Evolutionary conservation across 2,329 filamentous ascomycete species (phyloP), one percentile per base, ranked within the genome.

Genomic region (Cytospora chrysosperma): DNA sequence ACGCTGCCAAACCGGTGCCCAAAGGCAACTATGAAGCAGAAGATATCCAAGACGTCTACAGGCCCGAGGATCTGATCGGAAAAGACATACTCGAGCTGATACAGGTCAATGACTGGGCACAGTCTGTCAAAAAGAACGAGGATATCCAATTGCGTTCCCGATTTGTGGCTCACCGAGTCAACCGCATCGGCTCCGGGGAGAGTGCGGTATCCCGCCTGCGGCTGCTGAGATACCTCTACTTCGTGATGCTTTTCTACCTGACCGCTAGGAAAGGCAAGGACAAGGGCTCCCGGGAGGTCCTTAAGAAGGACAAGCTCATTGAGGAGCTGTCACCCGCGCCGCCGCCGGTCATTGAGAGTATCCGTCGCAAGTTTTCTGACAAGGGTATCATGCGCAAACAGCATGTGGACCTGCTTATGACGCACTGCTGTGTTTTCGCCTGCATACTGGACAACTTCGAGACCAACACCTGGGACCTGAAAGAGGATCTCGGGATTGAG

Each of bases 381-480:
- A 79, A 76, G 37, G 83, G 83, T 26, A 81, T 85, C 64, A 85
- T 94, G 76, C 83, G 86, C 61, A 91, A 90, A 72, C 90, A 87
- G 78, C 86, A 92, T 72, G 77, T 82, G 34, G 89, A 94, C 72
- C 81, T 91, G 66, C 76, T 93, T 34, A 86, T 88, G 70, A 91
- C 90, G 19, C 88, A 93, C 75, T 85, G 90, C 70, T 89, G 87
- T 69, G 89, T 85, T 1, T 81, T 93, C 65, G 85, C 88, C 30
- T 83, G 90, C 72, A 85, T 91, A 66, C 78, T 93, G 21, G 89
- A 93, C 70, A 87, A 88, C 72, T 92, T 87, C 71, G 86, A 88
- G 72, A 86, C 91, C 61, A 88, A 93, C 70, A 88, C 88, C 8
- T 83, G 83, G 67, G 83, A 88, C 68, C 76, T 96, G 67, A 84